Evolutionary conservation across 2,329 filamentous ascomycete species (phyloP).

Genomic region (Lachnellula hyalina): DNA sequence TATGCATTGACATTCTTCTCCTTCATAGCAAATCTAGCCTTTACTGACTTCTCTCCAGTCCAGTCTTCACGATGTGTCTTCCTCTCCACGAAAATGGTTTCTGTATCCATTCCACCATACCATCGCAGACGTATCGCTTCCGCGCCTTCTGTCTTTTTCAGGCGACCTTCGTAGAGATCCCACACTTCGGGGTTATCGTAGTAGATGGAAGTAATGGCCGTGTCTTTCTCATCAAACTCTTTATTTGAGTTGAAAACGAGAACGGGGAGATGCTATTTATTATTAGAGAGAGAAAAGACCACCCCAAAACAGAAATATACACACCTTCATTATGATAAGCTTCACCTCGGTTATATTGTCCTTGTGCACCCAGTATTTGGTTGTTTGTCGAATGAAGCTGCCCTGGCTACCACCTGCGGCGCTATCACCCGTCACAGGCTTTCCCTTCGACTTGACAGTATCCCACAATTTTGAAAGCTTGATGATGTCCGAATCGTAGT

Average conservation of each 20-base stretch:
- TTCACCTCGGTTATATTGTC: conserved; percentile 98
- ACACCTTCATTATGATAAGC: conserved; percentile 84
- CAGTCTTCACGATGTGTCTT: conserved; percentile 99
- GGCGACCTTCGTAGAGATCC: conserved; percentile 86
- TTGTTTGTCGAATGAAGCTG: conserved; percentile 94
- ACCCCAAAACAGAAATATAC: not conserved
- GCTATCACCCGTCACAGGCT: conserved; percentile 87
- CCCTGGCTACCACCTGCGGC: conserved; percentile 87
- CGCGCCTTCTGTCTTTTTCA: conserved; percentile 97
- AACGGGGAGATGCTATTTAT: conserved; percentile 74
- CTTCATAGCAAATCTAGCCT: conserved; percentile 90
- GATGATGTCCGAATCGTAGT: conserved; percentile 93
- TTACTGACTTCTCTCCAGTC: conserved; percentile 98
- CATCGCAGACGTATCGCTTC: conserved; percentile 94
- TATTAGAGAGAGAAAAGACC: conserved; percentile 16
- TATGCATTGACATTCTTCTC: conserved; percentile 97
- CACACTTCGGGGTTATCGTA: conserved; percentile 93
- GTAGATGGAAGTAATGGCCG: conserved; percentile 97
- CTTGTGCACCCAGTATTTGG: conserved; percentile 98
- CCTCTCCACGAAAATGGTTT: conserved; percentile 93
- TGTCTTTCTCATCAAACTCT: conserved; percentile 85
- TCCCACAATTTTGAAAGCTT: conserved; percentile 95
- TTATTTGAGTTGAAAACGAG: conserved; percentile 97
- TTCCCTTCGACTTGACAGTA: conserved; percentile 84
- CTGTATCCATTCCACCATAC: conserved; percentile 95